Base-by-base conservation (phyloP, 2,329 filamentous ascomycete species). In the Cladosporium sp. region DNA sequence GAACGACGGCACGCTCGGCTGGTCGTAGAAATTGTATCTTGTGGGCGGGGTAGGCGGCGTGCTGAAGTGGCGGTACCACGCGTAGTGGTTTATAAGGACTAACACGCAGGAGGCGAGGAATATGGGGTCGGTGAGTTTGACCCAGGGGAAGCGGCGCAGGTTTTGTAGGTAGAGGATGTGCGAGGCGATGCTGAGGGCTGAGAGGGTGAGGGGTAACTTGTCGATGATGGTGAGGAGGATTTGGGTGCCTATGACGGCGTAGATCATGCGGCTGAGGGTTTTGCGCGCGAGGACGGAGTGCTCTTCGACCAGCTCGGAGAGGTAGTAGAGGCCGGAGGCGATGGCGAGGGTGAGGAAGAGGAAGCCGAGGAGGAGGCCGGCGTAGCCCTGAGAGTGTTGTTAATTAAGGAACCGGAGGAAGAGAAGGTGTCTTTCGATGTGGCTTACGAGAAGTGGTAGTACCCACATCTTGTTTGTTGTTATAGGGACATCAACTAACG, bases 231-330 rank as follows among this genome's bases (percentile, higher is more conserved):
- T 89, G 11, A 98, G 88, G 3, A 94, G 80, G 11, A 88, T 67
- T 77, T 97, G 94, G 7, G 93, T 76, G 32, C 74, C 85, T 67
- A 97, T 89, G 69, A 97, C 88, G 68, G 81, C 82, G 81, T 97
- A 97, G 73, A 98, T 97, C 64, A 98, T 83, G 49, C 88, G 89
- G 36, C 86, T 90, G 61, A 99, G 84, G n/a, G 97, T 82, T 65
- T 90, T 91, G 77, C 96, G 96, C 14, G 93, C 91, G 68, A 96
- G 80, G 13, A 98, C 94, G 4, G 94, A 97, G 76, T 99, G 94
- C 79, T 99, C 95, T 80, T 99, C 95, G 67, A 99, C 95, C 16
- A 98, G 88, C 79, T 99, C 95, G 26, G 94, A 97, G 63, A 99
- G 89, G 78, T 99, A 99, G 82, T 99, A 99, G 28, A 99, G 88